Evolutionary conservation across 2,329 filamentous ascomycete species (phyloP).

Genomic region (Fusarium buxicola): DNA sequence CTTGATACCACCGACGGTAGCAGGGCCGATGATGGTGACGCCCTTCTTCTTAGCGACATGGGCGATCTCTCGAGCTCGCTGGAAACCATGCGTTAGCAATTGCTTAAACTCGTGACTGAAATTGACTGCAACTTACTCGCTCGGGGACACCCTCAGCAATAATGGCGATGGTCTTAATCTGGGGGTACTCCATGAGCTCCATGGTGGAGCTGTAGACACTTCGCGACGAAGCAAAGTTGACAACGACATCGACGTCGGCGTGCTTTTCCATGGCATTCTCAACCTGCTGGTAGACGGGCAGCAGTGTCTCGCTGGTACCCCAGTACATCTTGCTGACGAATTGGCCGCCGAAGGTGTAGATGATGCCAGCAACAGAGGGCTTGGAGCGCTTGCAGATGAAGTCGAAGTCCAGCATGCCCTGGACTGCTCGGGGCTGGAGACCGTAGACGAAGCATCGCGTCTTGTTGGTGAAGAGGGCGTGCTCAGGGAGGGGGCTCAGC

Average conservation of each 20-base stretch:
- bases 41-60: constrained; percentile 98
- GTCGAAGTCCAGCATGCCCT: constrained; percentile 98
- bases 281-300: constrained; percentile 97
- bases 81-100: constrained; percentile 29
- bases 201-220: constrained; percentile 99
- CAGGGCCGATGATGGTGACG: constrained; percentile 97
- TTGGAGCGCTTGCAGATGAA: constrained; percentile 99
- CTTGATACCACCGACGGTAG: constrained; percentile 99
- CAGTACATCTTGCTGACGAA: constrained; percentile 99
- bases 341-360: constrained; percentile 99
- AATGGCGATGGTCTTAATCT: constrained; percentile 99
- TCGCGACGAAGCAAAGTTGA: constrained; percentile 99
- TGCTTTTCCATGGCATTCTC: constrained; percentile 96
- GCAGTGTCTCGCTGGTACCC: constrained; percentile 98
- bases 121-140: constrained; percentile 72
- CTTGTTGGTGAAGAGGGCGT: constrained; percentile 98
- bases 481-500: constrained; percentile 85
- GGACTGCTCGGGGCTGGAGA: constrained; percentile 92
- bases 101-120: neutral
- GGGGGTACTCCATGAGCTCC: constrained; percentile 96
- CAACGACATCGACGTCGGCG: constrained; percentile 94
- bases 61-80: constrained; percentile 98
- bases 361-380: constrained; percentile 97
- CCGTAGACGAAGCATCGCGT: constrained; percentile 99
- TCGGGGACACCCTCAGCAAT: constrained; percentile 99